A percentile compares a stretch with the other conserved stretches of the same genome.
These are phyloP conservation scores for Sugiyamaella xylanicola DNA, from an alignment of 1,139 yeast species.

Conservation along the genomic window DNA sequence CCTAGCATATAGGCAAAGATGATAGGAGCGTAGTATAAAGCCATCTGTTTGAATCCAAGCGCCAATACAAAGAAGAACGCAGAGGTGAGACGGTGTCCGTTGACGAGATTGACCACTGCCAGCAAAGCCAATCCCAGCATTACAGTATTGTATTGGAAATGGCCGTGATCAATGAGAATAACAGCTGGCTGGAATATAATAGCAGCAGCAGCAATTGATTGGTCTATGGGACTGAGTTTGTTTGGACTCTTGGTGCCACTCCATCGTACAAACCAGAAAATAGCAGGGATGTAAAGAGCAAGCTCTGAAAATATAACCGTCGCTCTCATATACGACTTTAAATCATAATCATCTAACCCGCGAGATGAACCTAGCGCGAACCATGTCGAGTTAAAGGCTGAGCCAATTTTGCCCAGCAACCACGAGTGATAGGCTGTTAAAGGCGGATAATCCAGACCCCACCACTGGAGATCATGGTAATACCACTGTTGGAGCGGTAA, in stretches of 20 bases:
- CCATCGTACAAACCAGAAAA: slow-evolving; percentile 62
- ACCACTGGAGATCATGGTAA: slow-evolving; percentile 81
- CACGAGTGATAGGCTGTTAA: slow-evolving; percentile 92
- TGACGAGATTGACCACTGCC: slow-evolving; percentile 63
- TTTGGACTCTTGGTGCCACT: slow-evolving; percentile 50
- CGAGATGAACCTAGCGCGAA: slow-evolving; percentile 71
- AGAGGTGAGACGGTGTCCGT: slow-evolving; percentile 64
- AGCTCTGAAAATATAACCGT: slow-evolving; percentile 78
- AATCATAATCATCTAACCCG: slow-evolving; percentile 65
- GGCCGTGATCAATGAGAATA: slow-evolving; percentile 91
- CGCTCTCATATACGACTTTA: slow-evolving; percentile 82
- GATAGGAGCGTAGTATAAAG: slow-evolving; percentile 87
- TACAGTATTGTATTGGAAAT: slow-evolving; percentile 90
- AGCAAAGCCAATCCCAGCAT: slow-evolving; percentile 85
- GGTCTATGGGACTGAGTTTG: slow-evolving; percentile 58
- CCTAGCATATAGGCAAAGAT: slow-evolving; percentile 76
- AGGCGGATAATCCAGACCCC: slow-evolving; percentile 99
- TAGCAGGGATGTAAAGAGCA: slow-evolving; percentile 75
- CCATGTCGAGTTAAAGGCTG: slow-evolving; percentile 64
- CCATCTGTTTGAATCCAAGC: slow-evolving; percentile 91
- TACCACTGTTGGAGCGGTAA: slow-evolving; percentile 83
- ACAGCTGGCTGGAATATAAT: slow-evolving; percentile 78
- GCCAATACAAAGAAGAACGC: slow-evolving; percentile 80
- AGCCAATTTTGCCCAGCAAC: slow-evolving; percentile 73
- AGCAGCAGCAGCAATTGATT: slow-evolving; percentile 71